Percentiles rank a stretch among this genome's conserved stretches.
phyloP scores from a whole-genome alignment of 1,139 yeast genomes.

The Candida labiduridarum region DNA sequence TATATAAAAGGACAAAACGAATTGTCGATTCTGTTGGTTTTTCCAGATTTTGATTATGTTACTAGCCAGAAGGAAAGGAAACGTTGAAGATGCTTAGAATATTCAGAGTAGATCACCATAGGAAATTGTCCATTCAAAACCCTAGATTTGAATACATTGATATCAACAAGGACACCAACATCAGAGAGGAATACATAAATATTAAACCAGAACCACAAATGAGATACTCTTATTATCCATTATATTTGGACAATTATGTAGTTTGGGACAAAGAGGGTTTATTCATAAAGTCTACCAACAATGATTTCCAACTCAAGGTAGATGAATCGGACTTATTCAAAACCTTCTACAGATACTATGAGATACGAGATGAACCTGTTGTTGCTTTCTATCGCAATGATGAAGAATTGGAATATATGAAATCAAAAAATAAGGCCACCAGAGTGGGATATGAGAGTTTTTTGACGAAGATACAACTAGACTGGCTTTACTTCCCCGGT shows the following conservation, averaged over 20 bases:
- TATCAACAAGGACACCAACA: not conserved
- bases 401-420: not conserved
- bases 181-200: not conserved
- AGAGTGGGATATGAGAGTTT: too few relatives aligned
- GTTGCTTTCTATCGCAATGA: not conserved
- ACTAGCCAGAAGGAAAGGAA: too few relatives aligned
- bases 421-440: not conserved
- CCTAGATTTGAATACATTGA: not conserved
- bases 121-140: not conserved
- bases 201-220: not conserved
- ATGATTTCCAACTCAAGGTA: not conserved
- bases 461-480: too few relatives aligned
- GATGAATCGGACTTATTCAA: slow-evolving; percentile 1
- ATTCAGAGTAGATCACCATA: not conserved
- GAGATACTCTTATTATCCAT: not conserved
- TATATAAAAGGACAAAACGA: too few relatives aligned
- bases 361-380: not conserved
- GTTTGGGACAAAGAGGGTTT: not conserved
- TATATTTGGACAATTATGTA: not conserved
- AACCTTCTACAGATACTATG: slow-evolving; percentile 1
- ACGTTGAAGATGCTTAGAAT: slow-evolving; percentile 1
- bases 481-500: too few relatives aligned
- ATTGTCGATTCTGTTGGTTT: too few relatives aligned
- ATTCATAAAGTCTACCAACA: not conserved
- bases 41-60: too few relatives aligned